phyloP scores from a whole-genome alignment of 768 basidiomycete species.

The Mycena epipterygia region DNA sequence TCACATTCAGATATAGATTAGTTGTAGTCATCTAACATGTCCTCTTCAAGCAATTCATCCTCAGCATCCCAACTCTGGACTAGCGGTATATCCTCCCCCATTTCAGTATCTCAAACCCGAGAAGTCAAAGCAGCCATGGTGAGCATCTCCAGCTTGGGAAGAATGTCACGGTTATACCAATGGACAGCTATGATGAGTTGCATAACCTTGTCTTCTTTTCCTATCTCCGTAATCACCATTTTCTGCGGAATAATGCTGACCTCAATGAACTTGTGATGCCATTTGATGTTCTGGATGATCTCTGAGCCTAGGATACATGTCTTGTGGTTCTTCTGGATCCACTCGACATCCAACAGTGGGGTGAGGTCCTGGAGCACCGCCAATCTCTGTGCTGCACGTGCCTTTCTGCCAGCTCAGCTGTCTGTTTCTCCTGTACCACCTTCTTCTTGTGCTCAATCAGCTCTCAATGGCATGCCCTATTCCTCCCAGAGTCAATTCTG shows the following conservation, averaged over 20 bases:
- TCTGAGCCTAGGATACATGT: background rate
- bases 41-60: background rate
- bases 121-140: background rate
- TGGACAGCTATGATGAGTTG: background rate
- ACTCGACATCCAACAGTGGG: background rate
- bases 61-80: background rate
- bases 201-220: constrained; percentile 6
- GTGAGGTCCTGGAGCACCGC: background rate
- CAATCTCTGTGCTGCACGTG: background rate
- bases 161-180: constrained; percentile 6
- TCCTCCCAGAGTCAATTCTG: background rate
- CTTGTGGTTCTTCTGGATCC: background rate
- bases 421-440: background rate
- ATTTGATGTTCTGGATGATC: constrained; percentile 6
- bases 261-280: constrained; percentile 16
- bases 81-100: background rate
- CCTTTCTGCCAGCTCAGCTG: background rate
- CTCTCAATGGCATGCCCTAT: background rate
- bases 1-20: no score
- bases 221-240: background rate
- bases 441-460: background rate
- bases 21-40: constrained; percentile 6
- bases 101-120: background rate
- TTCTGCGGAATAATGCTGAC: background rate
- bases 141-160: background rate